Conservation (phyloP, 2,329 filamentous ascomycete genomes). For the Verticillium tricorpus region DNA sequence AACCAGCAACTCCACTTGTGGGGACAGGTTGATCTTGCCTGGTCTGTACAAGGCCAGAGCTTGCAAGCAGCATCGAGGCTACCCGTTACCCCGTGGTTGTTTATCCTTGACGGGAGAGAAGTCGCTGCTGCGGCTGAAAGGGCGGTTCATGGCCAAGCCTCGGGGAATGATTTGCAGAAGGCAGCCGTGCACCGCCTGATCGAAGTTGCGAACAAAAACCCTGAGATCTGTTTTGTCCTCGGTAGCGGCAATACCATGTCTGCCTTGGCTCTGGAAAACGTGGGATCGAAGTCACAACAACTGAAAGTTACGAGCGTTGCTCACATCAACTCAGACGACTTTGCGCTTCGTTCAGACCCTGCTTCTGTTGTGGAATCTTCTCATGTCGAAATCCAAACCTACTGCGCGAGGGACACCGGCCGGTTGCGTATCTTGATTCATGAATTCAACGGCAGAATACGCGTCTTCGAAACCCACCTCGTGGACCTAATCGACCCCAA, state of each 20-base stretch:
- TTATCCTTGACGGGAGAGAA: constrained; percentile 78
- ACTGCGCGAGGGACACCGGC: constrained; percentile 61
- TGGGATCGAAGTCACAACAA: constrained; percentile 65
- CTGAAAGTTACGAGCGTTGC: constrained; percentile 72
- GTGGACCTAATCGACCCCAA: constrained; percentile 76
- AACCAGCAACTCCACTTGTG: constrained; percentile 73
- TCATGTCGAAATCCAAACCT: constrained; percentile 68
- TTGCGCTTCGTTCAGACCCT: constrained; percentile 34
- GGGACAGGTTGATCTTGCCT: constrained; percentile 71
- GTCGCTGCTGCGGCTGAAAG: constrained; percentile 73
- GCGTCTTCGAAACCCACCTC: constrained; percentile 74
- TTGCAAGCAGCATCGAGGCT: constrained; percentile 9
- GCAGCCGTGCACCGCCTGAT: constrained; percentile 80
- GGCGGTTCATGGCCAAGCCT: constrained; percentile 53
- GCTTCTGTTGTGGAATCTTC: constrained; percentile 10
- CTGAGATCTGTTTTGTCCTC: constrained; percentile 82
- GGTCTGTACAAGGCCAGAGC: constrained; percentile 54
- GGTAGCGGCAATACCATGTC: constrained; percentile 85
- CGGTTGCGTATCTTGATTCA: constrained; percentile 73
- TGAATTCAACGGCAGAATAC: constrained; percentile 78
- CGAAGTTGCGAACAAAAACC: constrained; percentile 76
- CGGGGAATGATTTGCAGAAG: neutral
- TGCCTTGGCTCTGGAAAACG: constrained; percentile 87
- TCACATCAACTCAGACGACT: constrained; percentile 59
- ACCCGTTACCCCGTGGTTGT: constrained; percentile 48